These are phyloP conservation scores for Pyrenophora tritici-repentis DNA, from an alignment of 2,329 filamentous ascomycete genomes.

Conservation along the genomic window DNA sequence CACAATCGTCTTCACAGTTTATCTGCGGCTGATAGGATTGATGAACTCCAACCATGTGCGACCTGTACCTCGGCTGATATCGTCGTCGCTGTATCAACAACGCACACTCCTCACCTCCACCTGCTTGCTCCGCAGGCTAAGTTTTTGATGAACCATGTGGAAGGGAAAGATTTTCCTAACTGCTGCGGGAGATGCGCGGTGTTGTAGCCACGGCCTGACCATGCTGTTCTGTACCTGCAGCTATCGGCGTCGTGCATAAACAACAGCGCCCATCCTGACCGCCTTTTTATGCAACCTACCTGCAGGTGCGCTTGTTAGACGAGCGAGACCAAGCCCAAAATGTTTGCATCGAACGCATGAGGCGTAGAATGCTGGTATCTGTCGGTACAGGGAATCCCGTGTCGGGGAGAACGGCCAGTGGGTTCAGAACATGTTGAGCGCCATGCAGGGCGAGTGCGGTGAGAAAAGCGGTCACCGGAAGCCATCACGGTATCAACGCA, in stretches of 20 bases:
- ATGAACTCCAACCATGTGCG: too few relatives aligned
- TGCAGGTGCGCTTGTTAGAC: slow-evolving; percentile 13
- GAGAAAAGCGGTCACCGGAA: slow-evolving; percentile 21
- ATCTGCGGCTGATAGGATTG: too few relatives aligned
- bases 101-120: too few relatives aligned
- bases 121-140: too few relatives aligned
- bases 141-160: too few relatives aligned
- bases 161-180: too few relatives aligned
- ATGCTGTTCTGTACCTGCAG: slow-evolving; percentile 10
- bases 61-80: neutral
- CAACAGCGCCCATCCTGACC: slow-evolving; percentile 12
- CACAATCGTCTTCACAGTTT: neutral
- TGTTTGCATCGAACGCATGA: slow-evolving; percentile 4
- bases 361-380: slow-evolving; percentile 8
- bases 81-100: too few relatives aligned
- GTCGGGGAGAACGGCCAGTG: slow-evolving; percentile 1
- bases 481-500: neutral
- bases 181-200: neutral
- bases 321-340: slow-evolving; percentile 2
- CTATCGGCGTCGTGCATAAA: slow-evolving; percentile 4
- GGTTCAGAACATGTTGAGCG: slow-evolving; percentile 7
- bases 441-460: slow-evolving; percentile 9
- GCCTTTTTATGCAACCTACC: slow-evolving; percentile 22
- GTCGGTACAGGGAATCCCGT: slow-evolving; percentile 12
- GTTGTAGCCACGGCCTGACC: neutral